Percentiles rank a stretch among this genome's conserved stretches.
Evolutionary conservation across 2,329 filamentous ascomycete genomes (phyloP).

Genomic region (Sporothrix phasma): DNA sequence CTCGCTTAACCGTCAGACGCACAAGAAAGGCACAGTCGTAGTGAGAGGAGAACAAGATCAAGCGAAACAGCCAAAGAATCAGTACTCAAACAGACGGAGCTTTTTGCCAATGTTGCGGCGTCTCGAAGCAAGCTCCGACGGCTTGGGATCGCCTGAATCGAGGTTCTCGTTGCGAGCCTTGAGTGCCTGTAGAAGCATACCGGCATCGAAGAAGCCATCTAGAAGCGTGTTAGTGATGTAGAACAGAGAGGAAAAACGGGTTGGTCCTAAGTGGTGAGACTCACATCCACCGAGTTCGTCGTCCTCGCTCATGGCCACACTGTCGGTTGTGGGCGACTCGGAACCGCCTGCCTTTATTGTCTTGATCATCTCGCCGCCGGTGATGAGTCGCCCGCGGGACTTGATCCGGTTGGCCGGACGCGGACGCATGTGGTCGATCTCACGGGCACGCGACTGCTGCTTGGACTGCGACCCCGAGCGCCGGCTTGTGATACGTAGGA

Average conservation of each 20-base stretch:
- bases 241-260: slow-evolving; percentile 8
- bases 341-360: slow-evolving; percentile 38
- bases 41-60: not conserved
- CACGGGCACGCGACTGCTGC: slow-evolving; percentile 40
- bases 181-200: slow-evolving; percentile 83
- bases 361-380: slow-evolving; percentile 40
- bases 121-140: slow-evolving; percentile 49
- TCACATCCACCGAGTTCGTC: slow-evolving; percentile 90
- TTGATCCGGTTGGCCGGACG: slow-evolving; percentile 45
- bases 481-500: slow-evolving; percentile 59
- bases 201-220: slow-evolving; percentile 98
- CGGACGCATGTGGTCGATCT: slow-evolving; percentile 37
- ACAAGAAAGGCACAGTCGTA: not conserved
- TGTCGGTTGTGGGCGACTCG: slow-evolving; percentile 57
- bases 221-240: slow-evolving; percentile 18
- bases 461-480: slow-evolving; percentile 31
- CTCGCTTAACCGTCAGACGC: not conserved
- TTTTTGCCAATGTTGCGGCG: slow-evolving; percentile 66
- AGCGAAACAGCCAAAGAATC: no score
- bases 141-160: slow-evolving; percentile 41
- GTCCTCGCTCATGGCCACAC: slow-evolving; percentile 64
- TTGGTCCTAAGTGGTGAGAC: slow-evolving; percentile 27
- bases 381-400: slow-evolving; percentile 63
- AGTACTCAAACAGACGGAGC: slow-evolving; percentile 60
- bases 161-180: slow-evolving; percentile 55